phyloP scores from a whole-genome alignment of 768 basidiomycete genomes.

The Tricholomella constricta region DNA sequence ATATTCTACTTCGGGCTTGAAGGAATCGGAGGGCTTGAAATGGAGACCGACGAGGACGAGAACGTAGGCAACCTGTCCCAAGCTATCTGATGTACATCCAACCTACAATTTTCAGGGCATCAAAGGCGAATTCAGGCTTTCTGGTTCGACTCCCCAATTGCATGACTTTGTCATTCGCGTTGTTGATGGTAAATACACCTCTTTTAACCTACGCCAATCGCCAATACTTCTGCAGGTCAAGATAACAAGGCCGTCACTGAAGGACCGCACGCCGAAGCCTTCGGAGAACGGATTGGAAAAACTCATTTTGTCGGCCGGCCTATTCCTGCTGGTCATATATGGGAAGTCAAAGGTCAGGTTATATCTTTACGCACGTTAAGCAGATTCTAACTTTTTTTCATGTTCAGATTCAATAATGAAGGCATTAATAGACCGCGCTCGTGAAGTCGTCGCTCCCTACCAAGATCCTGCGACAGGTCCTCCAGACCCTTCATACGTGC shows the following conservation, averaged over 20 bases:
- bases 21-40: slow-evolving; percentile 78
- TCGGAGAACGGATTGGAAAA: slow-evolving; percentile 64
- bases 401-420: slow-evolving; percentile 64
- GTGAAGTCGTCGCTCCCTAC: slow-evolving; percentile 55
- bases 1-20: slow-evolving; percentile 90
- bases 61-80: slow-evolving; percentile 50
- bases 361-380: neutral
- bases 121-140: slow-evolving; percentile 65
- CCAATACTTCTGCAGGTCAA: slow-evolving; percentile 45
- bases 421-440: slow-evolving; percentile 58
- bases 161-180: slow-evolving; percentile 83
- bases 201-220: neutral
- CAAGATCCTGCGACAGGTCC: slow-evolving; percentile 43
- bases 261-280: slow-evolving; percentile 60
- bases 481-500: slow-evolving; percentile 82
- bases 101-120: slow-evolving; percentile 58
- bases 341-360: slow-evolving; percentile 77
- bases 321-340: slow-evolving; percentile 64
- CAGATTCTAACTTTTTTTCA: neutral
- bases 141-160: slow-evolving; percentile 75
- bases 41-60: slow-evolving; percentile 76
- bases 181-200: slow-evolving; percentile 59
- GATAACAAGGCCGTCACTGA: slow-evolving; percentile 53
- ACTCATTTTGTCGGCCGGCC: slow-evolving; percentile 70
- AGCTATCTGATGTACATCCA: slow-evolving; percentile 1